phyloP scores from a whole-genome alignment of 129 eudicot species.

The Chrysanthemum seticuspe region DNA sequence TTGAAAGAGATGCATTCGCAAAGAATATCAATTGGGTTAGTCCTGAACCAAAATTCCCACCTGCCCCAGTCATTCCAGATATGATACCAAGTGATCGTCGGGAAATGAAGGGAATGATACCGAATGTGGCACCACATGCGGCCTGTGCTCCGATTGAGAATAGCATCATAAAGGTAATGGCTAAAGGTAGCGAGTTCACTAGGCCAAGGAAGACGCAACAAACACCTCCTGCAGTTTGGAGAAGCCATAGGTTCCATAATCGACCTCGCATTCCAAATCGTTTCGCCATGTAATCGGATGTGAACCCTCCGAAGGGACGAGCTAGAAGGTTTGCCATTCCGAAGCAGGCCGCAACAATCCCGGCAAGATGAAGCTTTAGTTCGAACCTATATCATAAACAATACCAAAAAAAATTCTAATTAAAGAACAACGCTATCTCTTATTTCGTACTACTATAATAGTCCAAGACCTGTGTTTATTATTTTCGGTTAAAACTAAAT shows the following conservation, averaged over 20 bases:
- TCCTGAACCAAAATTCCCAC: constrained; percentile 86
- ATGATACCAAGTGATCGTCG: constrained; percentile 77
- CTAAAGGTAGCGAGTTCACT: constrained; percentile 50
- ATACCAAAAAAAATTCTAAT: too few species aligned
- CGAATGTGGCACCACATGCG: constrained; percentile 90
- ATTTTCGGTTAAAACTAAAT: too few species aligned
- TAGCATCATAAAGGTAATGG: constrained; percentile 62
- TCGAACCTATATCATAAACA: constrained; percentile 41
- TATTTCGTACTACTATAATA: too few species aligned
- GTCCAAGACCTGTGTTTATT: too few species aligned
- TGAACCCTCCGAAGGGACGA: constrained; percentile 76
- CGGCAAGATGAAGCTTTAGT: constrained; percentile 75
- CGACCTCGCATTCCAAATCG: constrained; percentile 87
- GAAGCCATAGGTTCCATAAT: constrained; percentile 80
- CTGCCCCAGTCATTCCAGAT: constrained; percentile 83
- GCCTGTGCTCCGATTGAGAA: constrained; percentile 88
- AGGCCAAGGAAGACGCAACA: constrained; percentile 67
- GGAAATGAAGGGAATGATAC: constrained; percentile 81
- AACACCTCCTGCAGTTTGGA: constrained; percentile 78
- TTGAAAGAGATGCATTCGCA: constrained; percentile 45
- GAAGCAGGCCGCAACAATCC: constrained; percentile 71
- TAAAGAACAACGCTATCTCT: too few species aligned
- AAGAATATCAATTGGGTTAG: constrained; percentile 71
- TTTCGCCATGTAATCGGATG: constrained; percentile 56
- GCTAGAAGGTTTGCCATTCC: constrained; percentile 91